Conservation (phyloP, 2,329 filamentous ascomycete species). For the Aspergillus neoniger region DNA sequence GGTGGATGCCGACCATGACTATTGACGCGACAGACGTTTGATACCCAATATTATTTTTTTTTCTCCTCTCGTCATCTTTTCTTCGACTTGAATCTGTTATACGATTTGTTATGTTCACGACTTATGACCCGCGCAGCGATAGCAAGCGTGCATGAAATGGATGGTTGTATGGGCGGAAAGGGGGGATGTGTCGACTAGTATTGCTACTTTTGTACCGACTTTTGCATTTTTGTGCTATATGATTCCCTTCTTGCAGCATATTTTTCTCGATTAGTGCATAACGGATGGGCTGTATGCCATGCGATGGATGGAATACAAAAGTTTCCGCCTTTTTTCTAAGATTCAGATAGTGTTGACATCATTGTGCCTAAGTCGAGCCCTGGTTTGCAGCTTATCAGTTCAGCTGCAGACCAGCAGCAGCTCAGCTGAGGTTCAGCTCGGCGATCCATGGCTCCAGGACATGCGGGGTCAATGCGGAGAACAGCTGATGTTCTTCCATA, state of each 20-base stretch:
- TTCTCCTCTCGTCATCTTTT: neutral
- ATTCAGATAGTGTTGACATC: neutral
- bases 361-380: neutral
- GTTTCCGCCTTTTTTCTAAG: neutral
- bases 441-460: neutral
- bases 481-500: neutral
- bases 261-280: neutral
- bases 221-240: conserved; percentile 1
- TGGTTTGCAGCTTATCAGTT: too few relatives aligned
- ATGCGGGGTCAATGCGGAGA: neutral
- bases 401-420: too few relatives aligned
- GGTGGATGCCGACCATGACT: conserved; percentile 42
- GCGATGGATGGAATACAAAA: neutral
- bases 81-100: neutral
- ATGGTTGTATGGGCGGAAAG: conserved; percentile 17
- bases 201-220: neutral
- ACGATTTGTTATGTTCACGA: conserved; percentile 14
- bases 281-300: neutral
- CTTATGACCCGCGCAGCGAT: conserved; percentile 5
- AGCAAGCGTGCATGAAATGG: neutral
- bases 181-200: neutral
- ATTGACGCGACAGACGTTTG: conserved; percentile 21
- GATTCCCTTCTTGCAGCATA: conserved; percentile 5
- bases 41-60: conserved; percentile 12
- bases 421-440: neutral